Evolutionary conservation across 495 filamentous ascomycete genomes (phyloP), one percentile per base, ranked within the genome.

Genomic region (Penicillium waksmanii): DNA sequence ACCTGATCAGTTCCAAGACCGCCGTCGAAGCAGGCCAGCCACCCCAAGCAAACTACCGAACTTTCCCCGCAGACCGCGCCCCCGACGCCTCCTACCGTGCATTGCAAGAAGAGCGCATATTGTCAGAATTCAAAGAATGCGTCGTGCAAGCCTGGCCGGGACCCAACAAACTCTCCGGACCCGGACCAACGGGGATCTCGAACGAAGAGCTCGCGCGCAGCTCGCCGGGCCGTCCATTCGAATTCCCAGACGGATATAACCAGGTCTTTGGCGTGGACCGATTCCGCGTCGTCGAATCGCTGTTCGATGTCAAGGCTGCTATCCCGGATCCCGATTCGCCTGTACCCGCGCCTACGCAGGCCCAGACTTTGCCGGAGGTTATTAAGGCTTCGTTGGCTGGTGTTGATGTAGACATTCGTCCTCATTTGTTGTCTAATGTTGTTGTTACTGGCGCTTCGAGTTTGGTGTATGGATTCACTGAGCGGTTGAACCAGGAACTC

Each of bases 121-220:
- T 98, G 21, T 90, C 89, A 40, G 91, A 97, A 68, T 98, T 97
- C 82, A 98, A 98, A 78, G 96, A 98, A 77, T 94, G 88, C 49
- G 92, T 97, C 46, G 94, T 97, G 25, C 90, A 96, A 69, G 85
- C 93, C 27, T 98, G 94, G 94, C 81, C 83, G n/a, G 92, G 92
- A 1, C 91, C 90, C 0, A 89, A 88, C 53, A 82, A 84, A 21
- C 85, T 89, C 56, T 70, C 80, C 5, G 79, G 81, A 40, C 79
- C 82, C 6, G 79, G 81, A 35, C 86, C 84, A 60, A 78, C 77
- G 23, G 82, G 84, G 35, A 72, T 79, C n/a, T 73, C 78, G 3
- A 89, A 89, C 66, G 84, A 92, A 61, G 93, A 96, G 33, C 74
- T 84, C 35, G 87, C 84, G 15, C 83, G 78, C 58, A 74, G 69